Conservation (phyloP, 2,329 filamentous ascomycete species). For the Colletotrichum musicola region DNA sequence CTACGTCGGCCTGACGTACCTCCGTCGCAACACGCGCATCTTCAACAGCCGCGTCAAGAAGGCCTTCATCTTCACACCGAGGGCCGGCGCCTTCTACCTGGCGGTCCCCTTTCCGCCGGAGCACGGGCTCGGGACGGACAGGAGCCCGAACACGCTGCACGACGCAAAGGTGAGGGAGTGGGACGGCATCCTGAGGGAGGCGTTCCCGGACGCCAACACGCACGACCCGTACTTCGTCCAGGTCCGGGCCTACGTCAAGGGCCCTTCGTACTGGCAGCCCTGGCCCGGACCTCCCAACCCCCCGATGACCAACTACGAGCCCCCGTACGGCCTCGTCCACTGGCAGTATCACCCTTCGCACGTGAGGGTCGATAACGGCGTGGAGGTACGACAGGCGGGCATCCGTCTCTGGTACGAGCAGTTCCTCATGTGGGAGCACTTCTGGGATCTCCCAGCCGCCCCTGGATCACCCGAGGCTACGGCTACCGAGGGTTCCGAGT, state of each 20-base stretch:
- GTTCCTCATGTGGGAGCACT: background rate
- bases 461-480: background rate
- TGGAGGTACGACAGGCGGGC: background rate
- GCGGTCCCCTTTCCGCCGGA: too few relatives aligned
- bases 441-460: slow-evolving; percentile 9
- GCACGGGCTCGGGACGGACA: too few relatives aligned
- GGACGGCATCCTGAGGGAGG: background rate
- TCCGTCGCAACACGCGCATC: background rate
- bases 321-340: background rate
- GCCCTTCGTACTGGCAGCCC: background rate
- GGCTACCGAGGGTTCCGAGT: background rate
- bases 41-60: background rate
- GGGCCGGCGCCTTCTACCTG: too few relatives aligned
- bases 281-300: too few relatives aligned
- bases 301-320: background rate
- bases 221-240: background rate
- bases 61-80: background rate
- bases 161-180: background rate
- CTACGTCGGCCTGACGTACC: background rate
- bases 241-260: background rate
- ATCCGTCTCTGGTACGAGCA: slow-evolving; percentile 19
- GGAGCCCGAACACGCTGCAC: too few relatives aligned
- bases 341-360: slow-evolving; percentile 12
- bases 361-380: background rate
- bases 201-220: background rate